A percentile compares a stretch with the other conserved stretches of the same genome.
phyloP scores from a whole-genome alignment of 768 basidiomycete species.

The Boletus edulis region DNA sequence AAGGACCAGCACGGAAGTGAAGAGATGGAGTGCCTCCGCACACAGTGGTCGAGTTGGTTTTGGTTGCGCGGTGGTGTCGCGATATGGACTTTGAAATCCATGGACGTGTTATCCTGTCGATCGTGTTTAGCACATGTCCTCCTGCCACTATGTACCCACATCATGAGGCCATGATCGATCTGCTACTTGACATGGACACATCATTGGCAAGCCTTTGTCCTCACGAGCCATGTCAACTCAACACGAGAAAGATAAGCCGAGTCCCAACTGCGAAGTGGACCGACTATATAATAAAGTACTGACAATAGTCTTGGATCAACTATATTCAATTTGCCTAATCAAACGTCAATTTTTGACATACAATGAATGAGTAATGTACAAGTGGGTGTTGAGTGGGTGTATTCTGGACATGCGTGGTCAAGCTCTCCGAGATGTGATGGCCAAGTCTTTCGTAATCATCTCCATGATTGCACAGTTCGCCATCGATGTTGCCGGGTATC shows the following conservation, averaged over 20 bases:
- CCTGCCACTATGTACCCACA: neutral
- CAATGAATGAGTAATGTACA: slow-evolving; percentile 10
- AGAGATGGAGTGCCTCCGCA: slow-evolving; percentile 62
- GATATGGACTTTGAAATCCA: slow-evolving; percentile 53
- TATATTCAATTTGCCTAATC: neutral
- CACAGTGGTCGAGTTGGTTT: slow-evolving; percentile 61
- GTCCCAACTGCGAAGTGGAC: too few relatives aligned
- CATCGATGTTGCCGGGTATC: slow-evolving; percentile 34
- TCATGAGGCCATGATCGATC: too few relatives aligned
- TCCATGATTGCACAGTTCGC: slow-evolving; percentile 39
- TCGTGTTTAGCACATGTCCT: neutral
- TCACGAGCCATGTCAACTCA: too few relatives aligned
- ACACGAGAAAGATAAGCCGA: too few relatives aligned
- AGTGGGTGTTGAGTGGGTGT: neutral
- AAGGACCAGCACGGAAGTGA: slow-evolving; percentile 39
- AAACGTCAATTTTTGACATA: neutral
- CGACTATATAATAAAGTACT: too few relatives aligned
- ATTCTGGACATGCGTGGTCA: neutral
- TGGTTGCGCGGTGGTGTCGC: slow-evolving; percentile 55
- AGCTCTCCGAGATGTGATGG: neutral
- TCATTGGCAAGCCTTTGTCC: too few relatives aligned
- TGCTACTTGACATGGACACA: too few relatives aligned
- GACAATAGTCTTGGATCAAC: too few relatives aligned
- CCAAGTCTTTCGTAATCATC: slow-evolving; percentile 13
- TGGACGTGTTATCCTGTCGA: neutral